phyloP scores from a whole-genome alignment of 208 protist genomes.

The Vickermania spadyakhi region DNA sequence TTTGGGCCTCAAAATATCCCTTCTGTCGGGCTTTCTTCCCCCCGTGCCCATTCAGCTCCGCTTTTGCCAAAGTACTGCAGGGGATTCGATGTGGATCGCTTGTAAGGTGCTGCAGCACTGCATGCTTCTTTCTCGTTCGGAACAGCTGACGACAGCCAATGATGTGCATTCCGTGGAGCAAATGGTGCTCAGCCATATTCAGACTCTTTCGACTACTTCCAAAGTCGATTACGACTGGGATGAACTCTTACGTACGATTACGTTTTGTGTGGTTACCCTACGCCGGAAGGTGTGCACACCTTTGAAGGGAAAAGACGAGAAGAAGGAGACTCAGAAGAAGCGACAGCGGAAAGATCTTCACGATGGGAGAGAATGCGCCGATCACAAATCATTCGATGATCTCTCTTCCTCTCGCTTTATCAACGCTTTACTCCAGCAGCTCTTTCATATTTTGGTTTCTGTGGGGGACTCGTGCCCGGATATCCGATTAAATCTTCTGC shows the following conservation, averaged over 20 bases:
- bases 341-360: neutral
- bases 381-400: too few relatives aligned
- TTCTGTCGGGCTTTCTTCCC: constrained; percentile 25
- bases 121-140: constrained; percentile 27
- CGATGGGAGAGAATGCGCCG: too few relatives aligned
- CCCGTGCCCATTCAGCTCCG: constrained; percentile 35
- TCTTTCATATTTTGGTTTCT: constrained; percentile 6
- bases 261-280: constrained; percentile 53
- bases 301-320: too few relatives aligned
- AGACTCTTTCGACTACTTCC: constrained; percentile 14
- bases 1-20: constrained; percentile 14
- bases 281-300: constrained; percentile 14
- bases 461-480: constrained; percentile 6
- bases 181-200: constrained; percentile 28
- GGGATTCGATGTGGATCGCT: constrained; percentile 52
- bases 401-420: neutral
- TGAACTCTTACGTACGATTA: constrained; percentile 52
- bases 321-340: neutral
- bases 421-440: neutral
- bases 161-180: constrained; percentile 12
- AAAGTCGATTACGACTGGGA: constrained; percentile 79
- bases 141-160: constrained; percentile 7
- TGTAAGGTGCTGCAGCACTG: constrained; percentile 66
- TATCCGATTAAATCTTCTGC: constrained; percentile 13
- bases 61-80: constrained; percentile 53